Evolutionary conservation across 140 eudicot species (phyloP).

Genomic region (Flaveria floridana): DNA sequence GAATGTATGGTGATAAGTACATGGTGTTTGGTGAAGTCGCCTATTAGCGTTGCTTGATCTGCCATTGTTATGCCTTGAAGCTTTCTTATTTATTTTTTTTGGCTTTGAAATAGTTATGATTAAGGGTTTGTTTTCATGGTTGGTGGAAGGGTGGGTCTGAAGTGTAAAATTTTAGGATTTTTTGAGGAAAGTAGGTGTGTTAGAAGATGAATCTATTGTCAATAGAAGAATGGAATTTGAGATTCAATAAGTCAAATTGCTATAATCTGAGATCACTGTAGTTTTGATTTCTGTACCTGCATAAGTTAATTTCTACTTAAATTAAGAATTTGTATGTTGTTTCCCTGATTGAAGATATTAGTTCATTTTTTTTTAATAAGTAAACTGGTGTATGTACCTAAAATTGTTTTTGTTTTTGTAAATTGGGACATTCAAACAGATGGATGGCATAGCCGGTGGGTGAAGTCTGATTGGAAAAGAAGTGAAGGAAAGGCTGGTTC

Average conservation of each 20-base stretch:
- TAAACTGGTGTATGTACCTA: background rate
- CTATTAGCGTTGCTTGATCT: slow-evolving; percentile 20
- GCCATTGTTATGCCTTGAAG: background rate
- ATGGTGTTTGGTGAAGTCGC: no score
- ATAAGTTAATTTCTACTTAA: background rate
- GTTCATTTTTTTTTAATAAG: background rate
- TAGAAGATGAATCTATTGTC: background rate
- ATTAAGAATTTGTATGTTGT: background rate
- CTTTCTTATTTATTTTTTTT: background rate
- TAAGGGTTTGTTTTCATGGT: slow-evolving; percentile 1
- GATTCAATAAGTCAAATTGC: slow-evolving; percentile 11
- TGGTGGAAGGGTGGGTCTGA: slow-evolving; percentile 2
- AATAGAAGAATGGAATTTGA: slow-evolving; percentile 4
- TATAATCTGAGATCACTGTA: no score
- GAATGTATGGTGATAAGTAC: background rate
- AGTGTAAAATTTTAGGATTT: background rate
- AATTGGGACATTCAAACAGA: slow-evolving; percentile 41
- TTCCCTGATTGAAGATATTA: background rate
- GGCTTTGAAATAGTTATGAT: background rate
- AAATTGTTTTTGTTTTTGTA: slow-evolving; percentile 20
- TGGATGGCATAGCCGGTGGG: slow-evolving; percentile 98
- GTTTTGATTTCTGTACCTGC: no score
- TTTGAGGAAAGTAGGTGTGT: background rate
- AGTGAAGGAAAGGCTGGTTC: slow-evolving; percentile 93
- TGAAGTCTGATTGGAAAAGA: slow-evolving; percentile 89